Base-by-base conservation (phyloP, 2,329 filamentous ascomycete species). In the Cryphonectria nitschkei region DNA sequence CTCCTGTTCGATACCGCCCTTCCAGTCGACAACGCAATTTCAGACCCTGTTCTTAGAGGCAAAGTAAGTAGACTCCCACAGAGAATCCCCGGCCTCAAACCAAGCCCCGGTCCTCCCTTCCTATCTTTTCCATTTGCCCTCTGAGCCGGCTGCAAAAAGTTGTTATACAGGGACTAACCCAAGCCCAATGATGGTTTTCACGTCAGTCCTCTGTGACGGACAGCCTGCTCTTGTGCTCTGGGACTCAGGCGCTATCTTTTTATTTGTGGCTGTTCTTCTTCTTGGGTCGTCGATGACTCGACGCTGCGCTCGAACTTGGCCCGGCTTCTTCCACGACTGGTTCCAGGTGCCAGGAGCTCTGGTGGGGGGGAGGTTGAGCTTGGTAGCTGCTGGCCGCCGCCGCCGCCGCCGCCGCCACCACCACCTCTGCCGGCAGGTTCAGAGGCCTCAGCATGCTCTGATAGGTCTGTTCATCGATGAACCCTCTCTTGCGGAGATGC, bases 401-500 rank as follows among this genome's bases (percentile, higher is more conserved):
- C 50, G n/a, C 50, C n/a, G 9, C n/a, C n/a, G 3, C 60, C n/a
- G n/a, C n/a, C n/a, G n/a, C n/a, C n/a, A 29, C 60, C 16, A 9
- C 54, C 58, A 22, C 50, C 43, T 11, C 22, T 5, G 32, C 16
- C 63, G n/a, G 52, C 37, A 41, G 34, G 34, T 11, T 26, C n/a
- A 6, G 5, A 4, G 68, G 70, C 3, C 16, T 56, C 16, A 60
- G 37, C 52, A 52, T 43, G 26, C 16, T n/a, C 1, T 65, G 19
- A 37, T 68, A 70, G 13, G 34, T 56, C 50, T 39, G 39, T 2
- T 58, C 32, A 46, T 65, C 56, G 43, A 86, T 78, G 32, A 82
- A 52, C 0, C 73, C 61, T 1, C 77, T 63, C 0, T 73, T 22
- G 22, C 74, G 43, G 66, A 85, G 56, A 74, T 86, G 81, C 8